These are phyloP conservation scores for Naganishia friedmannii DNA, from an alignment of 768 basidiomycete genomes.

Conservation along the genomic window DNA sequence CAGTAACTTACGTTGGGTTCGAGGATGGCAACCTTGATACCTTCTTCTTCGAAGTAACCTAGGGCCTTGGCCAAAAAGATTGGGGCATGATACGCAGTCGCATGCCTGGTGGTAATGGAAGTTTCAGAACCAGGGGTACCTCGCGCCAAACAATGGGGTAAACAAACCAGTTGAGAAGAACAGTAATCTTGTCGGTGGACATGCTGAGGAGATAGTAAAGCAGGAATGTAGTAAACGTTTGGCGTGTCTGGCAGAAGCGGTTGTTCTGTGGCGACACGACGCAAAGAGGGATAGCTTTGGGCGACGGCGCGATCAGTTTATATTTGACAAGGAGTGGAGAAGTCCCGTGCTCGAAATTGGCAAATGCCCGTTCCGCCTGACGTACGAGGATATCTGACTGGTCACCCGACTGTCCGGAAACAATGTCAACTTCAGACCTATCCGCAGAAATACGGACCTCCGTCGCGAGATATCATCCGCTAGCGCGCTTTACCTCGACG, in stretches of 20 bases:
- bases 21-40: constrained; percentile 41
- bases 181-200: constrained; percentile 34
- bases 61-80: constrained; percentile 38
- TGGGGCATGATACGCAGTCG: constrained; percentile 39
- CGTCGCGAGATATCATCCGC: not conserved
- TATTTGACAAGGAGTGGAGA: no score
- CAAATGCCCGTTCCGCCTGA: not conserved
- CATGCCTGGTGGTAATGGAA: constrained; percentile 22
- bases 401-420: no score
- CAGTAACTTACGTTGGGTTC: constrained; percentile 24
- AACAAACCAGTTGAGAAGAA: constrained; percentile 35
- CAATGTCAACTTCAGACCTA: not conserved
- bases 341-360: no score
- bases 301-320: no score
- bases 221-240: not conserved
- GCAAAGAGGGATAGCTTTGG: not conserved
- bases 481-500: not conserved
- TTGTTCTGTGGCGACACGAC: not conserved
- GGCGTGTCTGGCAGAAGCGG: not conserved
- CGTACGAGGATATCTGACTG: not conserved
- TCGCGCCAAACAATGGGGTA: no score
- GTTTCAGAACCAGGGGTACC: not conserved
- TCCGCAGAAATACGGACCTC: not conserved
- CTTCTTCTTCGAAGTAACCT: constrained; percentile 39
- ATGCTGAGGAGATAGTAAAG: constrained; percentile 17